Evolutionary conservation across 768 basidiomycete genomes (phyloP).

Genomic region (Podaxis pistillaris): DNA sequence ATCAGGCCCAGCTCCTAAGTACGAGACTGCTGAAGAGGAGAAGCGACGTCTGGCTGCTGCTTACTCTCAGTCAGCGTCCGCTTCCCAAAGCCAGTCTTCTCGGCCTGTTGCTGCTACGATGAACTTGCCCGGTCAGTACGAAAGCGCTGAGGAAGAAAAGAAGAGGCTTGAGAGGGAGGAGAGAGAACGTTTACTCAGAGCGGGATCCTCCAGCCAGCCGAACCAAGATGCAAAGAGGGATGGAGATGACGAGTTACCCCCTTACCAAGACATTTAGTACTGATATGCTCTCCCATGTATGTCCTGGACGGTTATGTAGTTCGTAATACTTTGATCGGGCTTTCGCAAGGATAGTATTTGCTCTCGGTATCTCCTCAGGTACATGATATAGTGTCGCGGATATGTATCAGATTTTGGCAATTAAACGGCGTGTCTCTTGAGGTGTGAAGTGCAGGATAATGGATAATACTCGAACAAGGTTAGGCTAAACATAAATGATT

Average conservation of each 20-base stretch:
- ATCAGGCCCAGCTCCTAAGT: conserved; percentile 26
- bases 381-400: background rate
- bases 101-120: conserved; percentile 6
- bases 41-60: conserved; percentile 52
- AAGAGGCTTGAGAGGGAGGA: conserved; percentile 61
- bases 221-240: conserved; percentile 26
- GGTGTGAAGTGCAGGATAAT: conserved; percentile 95
- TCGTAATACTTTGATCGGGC: background rate
- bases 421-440: conserved; percentile 85
- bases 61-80: conserved; percentile 33
- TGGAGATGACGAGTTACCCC: conserved; percentile 46
- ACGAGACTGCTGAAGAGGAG: conserved; percentile 62
- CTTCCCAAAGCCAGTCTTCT: conserved; percentile 20
- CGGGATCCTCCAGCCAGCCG: conserved; percentile 18
- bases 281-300: background rate
- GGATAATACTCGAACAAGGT: conserved; percentile 87
- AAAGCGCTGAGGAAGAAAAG: conserved; percentile 48
- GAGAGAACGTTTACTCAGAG: conserved; percentile 49
- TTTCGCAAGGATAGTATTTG: background rate
- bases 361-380: background rate
- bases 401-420: conserved; percentile 70
- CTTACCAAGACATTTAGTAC: conserved; percentile 37
- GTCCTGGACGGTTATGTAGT: background rate
- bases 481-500: conserved; percentile 52
- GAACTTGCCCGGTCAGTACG: conserved; percentile 5